Conservation (phyloP, 768 basidiomycete species). For the Suillus cothurnatus region DNA sequence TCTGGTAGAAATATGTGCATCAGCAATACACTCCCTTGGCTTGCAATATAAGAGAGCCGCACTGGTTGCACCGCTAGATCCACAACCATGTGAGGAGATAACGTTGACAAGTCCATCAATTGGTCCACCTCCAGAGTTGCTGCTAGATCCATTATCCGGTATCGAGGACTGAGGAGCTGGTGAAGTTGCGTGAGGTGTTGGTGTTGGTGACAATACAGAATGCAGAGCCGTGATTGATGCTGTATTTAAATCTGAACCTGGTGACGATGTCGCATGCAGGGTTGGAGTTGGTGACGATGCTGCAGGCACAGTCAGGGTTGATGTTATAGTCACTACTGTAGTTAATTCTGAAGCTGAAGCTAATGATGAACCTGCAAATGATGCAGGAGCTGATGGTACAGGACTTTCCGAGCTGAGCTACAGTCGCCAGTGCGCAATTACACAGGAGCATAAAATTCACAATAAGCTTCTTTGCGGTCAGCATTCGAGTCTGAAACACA, state of each 20-base stretch:
- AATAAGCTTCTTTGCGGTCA: neutral
- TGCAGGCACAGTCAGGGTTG: neutral
- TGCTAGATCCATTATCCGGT: neutral
- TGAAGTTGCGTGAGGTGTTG: neutral
- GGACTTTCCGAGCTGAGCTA: conserved; percentile 1
- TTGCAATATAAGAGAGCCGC: conserved; percentile 17
- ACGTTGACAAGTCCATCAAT: conserved; percentile 36
- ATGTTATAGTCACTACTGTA: neutral
- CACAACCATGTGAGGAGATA: conserved; percentile 40
- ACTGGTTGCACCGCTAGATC: conserved; percentile 54
- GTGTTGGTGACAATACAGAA: neutral
- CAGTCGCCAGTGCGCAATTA: neutral
- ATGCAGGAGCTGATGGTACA: neutral
- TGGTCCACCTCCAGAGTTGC: conserved; percentile 14
- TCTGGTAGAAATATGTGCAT: conserved; percentile 35
- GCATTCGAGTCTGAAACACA: neutral
- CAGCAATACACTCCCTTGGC: neutral
- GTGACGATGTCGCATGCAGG: neutral
- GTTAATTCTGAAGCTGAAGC: neutral
- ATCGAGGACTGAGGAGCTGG: conserved; percentile 6
- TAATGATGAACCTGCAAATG: neutral
- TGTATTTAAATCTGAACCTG: neutral
- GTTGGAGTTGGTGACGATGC: neutral
- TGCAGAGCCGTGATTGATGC: neutral
- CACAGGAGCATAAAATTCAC: conserved; percentile 4